Evolutionary conservation across 2,329 filamentous ascomycete species (phyloP), one percentile per base, ranked within the genome.

Genomic region (Ceratocystis destructans): DNA sequence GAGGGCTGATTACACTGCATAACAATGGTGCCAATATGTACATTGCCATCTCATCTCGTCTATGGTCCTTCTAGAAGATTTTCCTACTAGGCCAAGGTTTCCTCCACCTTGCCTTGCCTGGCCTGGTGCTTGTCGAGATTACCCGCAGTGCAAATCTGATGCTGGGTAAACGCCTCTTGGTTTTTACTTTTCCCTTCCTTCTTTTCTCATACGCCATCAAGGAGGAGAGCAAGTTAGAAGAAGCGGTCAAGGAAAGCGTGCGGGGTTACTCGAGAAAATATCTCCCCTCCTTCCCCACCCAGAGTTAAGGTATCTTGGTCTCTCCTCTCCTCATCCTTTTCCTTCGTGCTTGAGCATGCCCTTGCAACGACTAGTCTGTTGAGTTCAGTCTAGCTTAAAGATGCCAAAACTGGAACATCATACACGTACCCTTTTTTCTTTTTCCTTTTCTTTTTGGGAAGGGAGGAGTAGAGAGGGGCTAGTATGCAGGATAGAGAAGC

Each of bases 11-110:
- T 59, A 59, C 10, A 59, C 28, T 31, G 15, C 25, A 37, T 59
- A 59, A 59, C 53, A 33, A 59, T 31, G 15, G 17, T n/a, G 28
- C 12, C 17, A 59, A 17, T 59, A 59, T 59, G 25, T 31, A 59
- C 53, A 59, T 59, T 59, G 25, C 53, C 28, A 33, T 59, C 53
- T 59, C 53, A 59, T 59, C 53, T 59, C 53, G 53, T 59, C 53
- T 59, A 59, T 31, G 53, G 53, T 59, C 53, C 53, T 59, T 59
- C 53, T 59, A 59, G 53, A 59, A 59, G 17, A 59, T 33, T 59
- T 53, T 53, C 48, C 33, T 3, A 28, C 20, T 17, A 33, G 25
- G 17, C 25, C 28, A 59, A 17, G 28, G 7, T 57, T 31, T 5
- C 33, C 22, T 57, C 6, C 22, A 5, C 28, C 28, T 31, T 25